Base-by-base conservation (phyloP, 2,329 filamentous ascomycete genomes). In the Talaromyces sp. region DNA sequence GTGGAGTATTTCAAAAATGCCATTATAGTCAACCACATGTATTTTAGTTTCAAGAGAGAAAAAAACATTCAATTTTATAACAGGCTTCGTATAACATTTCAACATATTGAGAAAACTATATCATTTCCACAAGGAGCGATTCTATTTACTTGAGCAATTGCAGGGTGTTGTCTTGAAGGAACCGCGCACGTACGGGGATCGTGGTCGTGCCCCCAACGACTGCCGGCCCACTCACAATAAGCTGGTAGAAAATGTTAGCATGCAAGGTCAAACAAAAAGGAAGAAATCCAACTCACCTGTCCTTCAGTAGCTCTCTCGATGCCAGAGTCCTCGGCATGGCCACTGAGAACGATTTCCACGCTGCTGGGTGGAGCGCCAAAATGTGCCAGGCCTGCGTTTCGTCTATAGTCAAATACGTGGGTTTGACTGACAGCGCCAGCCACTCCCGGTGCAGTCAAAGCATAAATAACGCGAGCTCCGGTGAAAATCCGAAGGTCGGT, bases 401-500 rank as follows among this genome's bases (percentile, higher is more conserved):
- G 76, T 56, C 94, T 82, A 75, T 98, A 98, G 73, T 98, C 94
- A 71, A 91, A 96, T 44, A 93, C 83, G 64, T 91, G 88, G 7
- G 91, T 96, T 78, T 98, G 94, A 1, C 89, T 82, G n/a, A 96
- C 85, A 0, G 93, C 89, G 42, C 95, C 95, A 2, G 93, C 94
- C n/a, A 98, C 90, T 64, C 86, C 85, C 28, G 91, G 81, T 0
- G 90, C 87, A 18, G 92, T 90, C 60, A 99, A 82, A 3, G 92
- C 93, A 74, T 98, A 96, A 57, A 96, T 82, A 61, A 97, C 82
- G 57, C 92, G 86, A 1, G 92, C 89, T 31, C 89, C 86, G 1
- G 90, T 91, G 74, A 92, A 91, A 58, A 96, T 84, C 53, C 93
- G 87, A 61, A 98, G 78, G 70, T 97, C 91, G 0, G 90, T 91